Conservation (phyloP, 164 flowering plant species). For the Sedum album region DNA sequence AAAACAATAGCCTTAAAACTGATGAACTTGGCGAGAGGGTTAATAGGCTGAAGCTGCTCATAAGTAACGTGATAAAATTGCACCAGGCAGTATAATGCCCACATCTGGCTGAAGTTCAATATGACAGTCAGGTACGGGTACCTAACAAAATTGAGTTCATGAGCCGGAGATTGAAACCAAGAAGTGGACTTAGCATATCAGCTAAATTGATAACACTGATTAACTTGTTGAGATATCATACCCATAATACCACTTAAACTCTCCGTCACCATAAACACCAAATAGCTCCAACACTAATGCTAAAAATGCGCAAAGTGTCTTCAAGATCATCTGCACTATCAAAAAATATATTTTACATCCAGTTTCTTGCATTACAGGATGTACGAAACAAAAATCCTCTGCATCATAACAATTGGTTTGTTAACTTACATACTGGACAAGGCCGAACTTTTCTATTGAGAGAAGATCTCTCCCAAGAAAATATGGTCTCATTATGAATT, state of each 20-base stretch:
- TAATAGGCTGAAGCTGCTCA: conserved; percentile 53
- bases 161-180: not conserved
- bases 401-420: not conserved
- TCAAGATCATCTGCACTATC: conserved; percentile 74
- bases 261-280: conserved; percentile 85
- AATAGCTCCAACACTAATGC: conserved; percentile 62
- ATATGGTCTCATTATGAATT: conserved; percentile 49
- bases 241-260: conserved; percentile 93
- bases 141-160: conserved; percentile 30
- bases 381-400: not conserved
- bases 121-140: conserved; percentile 77
- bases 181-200: conserved; percentile 24
- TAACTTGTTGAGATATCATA: conserved; percentile 36
- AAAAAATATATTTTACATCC: conserved; percentile 13
- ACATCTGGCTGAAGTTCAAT: conserved; percentile 95
- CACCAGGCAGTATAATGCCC: conserved; percentile 89
- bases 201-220: not conserved
- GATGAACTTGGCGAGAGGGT: conserved; percentile 83
- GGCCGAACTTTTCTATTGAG: conserved; percentile 60
- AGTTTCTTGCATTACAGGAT: not conserved
- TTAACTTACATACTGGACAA: conserved; percentile 81
- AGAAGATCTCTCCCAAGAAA: conserved; percentile 50
- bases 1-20: conserved; percentile 95
- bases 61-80: conserved; percentile 80
- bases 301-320: conserved; percentile 69